A percentile compares a stretch with the other conserved stretches of the same genome.
These are phyloP conservation scores for Apiospora pterosperma DNA, from an alignment of 2,329 filamentous ascomycete species.

Conservation along the genomic window DNA sequence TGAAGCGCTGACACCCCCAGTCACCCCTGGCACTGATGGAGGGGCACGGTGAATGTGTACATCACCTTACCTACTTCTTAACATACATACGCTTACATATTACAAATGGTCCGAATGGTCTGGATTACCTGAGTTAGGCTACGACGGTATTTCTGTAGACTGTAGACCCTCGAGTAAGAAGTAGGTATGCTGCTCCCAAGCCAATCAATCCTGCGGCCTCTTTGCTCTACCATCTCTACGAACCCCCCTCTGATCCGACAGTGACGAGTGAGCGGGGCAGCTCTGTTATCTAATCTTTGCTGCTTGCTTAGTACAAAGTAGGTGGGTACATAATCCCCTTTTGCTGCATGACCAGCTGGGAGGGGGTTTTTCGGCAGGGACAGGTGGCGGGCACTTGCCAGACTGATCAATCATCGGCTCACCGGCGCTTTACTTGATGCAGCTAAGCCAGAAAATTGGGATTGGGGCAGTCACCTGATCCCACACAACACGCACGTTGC, in stretches of 20 bases:
- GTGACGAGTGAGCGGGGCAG: neutral
- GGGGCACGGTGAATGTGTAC: neutral
- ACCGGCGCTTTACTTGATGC: neutral
- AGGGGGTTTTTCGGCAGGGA: neutral
- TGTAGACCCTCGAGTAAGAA: too few relatives aligned
- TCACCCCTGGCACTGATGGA: neutral
- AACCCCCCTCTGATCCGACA: neutral
- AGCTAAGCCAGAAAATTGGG: neutral
- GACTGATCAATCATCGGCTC: neutral
- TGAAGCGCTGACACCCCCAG: neutral
- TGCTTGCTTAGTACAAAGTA: neutral
- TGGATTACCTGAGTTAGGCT: too few relatives aligned
- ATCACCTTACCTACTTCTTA: neutral
- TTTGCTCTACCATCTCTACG: too few relatives aligned
- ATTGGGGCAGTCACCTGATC: constrained; percentile 4
- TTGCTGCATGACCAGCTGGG: neutral
- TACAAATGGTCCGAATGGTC: too few relatives aligned
- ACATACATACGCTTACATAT: too few relatives aligned
- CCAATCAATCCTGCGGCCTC: too few relatives aligned
- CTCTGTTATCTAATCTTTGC: neutral
- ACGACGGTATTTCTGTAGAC: too few relatives aligned
- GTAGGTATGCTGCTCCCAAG: too few relatives aligned
- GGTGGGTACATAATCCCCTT: neutral
- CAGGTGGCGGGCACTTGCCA: neutral
- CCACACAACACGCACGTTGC: constrained; percentile 5